Evolutionary conservation across 1,284 basidiomycete genomes (phyloP).

Genomic region (Rhodotorula glutinis): DNA sequence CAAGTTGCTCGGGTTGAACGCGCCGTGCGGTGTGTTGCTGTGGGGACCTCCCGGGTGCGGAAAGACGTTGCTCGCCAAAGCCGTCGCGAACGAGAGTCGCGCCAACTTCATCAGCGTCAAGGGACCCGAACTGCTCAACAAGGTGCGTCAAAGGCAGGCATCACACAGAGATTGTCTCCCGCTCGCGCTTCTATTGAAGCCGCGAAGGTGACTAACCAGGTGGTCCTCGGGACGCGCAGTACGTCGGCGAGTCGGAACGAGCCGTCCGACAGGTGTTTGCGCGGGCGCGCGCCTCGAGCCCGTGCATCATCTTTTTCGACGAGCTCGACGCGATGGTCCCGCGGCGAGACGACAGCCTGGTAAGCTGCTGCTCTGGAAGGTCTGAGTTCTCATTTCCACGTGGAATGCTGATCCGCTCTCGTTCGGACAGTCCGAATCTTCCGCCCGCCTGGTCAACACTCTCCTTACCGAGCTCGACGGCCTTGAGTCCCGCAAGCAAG

Average conservation of each 20-base stretch:
- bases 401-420: not conserved
- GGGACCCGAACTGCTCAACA: slow-evolving; percentile 93
- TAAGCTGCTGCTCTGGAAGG: too few relatives aligned
- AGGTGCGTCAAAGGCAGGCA: slow-evolving; percentile 56
- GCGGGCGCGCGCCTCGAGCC: slow-evolving; percentile 77
- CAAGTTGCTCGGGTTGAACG: slow-evolving; percentile 75
- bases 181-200: not conserved
- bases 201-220: not conserved
- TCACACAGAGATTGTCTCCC: not conserved
- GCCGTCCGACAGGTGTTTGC: slow-evolving; percentile 92
- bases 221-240: slow-evolving; percentile 55
- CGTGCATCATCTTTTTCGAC: slow-evolving; percentile 92
- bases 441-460: slow-evolving; percentile 95
- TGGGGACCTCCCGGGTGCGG: slow-evolving; percentile 99
- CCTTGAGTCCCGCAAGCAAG: slow-evolving; percentile 79
- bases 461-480: slow-evolving; percentile 95
- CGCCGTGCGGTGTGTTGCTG: slow-evolving; percentile 85
- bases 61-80: slow-evolving; percentile 92
- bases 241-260: slow-evolving; percentile 94
- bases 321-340: slow-evolving; percentile 96
- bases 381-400: too few relatives aligned
- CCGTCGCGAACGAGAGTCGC: slow-evolving; percentile 88
- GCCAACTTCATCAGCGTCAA: slow-evolving; percentile 98
- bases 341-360: slow-evolving; percentile 82
- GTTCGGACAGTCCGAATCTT: slow-evolving; percentile 77